phyloP scores from a whole-genome alignment of 2,329 filamentous ascomycete genomes.

The Fusarium aywerte region DNA sequence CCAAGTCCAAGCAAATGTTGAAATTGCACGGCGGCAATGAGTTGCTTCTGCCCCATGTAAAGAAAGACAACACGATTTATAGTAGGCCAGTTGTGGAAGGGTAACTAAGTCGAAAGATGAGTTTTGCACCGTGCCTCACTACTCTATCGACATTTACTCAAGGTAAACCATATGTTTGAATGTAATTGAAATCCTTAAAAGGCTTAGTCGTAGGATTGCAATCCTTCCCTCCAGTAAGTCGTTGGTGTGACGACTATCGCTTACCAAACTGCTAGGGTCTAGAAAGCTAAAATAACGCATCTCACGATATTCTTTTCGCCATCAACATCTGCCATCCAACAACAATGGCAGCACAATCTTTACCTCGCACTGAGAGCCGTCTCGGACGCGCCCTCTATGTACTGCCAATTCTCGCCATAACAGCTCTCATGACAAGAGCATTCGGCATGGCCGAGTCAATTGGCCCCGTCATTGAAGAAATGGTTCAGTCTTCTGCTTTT shows the following conservation, averaged over 20 bases:
- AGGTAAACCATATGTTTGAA: neutral
- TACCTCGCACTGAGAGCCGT: neutral
- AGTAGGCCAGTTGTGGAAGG: too few relatives aligned
- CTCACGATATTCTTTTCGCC: neutral
- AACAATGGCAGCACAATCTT: neutral
- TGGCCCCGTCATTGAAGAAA: conserved; percentile 10
- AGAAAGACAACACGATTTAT: neutral
- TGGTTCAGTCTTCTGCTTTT: conserved; percentile 4
- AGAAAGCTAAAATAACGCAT: neutral
- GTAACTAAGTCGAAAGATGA: too few relatives aligned
- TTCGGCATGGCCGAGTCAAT: conserved; percentile 40
- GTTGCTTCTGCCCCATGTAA: neutral
- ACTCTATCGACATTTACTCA: neutral
- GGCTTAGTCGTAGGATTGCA: neutral
- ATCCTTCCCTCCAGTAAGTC: neutral
- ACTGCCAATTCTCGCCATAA: conserved; percentile 35
- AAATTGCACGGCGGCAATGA: neutral
- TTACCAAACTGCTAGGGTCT: neutral
- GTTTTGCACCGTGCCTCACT: too few relatives aligned
- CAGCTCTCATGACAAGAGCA: conserved; percentile 36
- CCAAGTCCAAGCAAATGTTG: neutral
- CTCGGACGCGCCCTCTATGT: conserved; percentile 33
- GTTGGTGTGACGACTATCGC: conserved; percentile 4
- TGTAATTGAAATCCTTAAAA: neutral
- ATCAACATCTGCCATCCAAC: neutral